Conservation (phyloP, 2,329 filamentous ascomycete genomes). For the Exophiala sp. region DNA sequence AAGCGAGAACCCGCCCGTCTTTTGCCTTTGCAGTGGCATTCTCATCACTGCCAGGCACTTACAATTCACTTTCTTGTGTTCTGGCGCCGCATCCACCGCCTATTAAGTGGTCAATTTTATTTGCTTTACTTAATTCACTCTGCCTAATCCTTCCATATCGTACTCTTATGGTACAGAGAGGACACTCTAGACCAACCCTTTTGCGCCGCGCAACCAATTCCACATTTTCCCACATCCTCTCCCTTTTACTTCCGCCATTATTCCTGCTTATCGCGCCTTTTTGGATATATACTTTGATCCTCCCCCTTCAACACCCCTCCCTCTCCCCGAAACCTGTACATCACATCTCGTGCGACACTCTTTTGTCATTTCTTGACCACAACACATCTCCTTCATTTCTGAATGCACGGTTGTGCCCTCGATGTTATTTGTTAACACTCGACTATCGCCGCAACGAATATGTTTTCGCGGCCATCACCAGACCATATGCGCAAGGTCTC, state of each 20-base stretch:
- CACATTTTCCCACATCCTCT: neutral
- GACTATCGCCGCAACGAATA: neutral
- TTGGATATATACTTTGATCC: neutral
- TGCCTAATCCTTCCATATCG: neutral
- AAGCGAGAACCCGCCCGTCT: slow-evolving; percentile 17
- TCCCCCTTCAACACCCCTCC: neutral
- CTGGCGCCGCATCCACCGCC: too few species aligned
- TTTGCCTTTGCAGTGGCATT: neutral
- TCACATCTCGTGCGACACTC: too few species aligned
- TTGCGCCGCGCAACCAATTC: neutral
- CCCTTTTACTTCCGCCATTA: neutral
- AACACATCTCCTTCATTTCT: neutral
- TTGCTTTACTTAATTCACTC: slow-evolving; percentile 4
- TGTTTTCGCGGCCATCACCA: slow-evolving; percentile 15
- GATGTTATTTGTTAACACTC: neutral
- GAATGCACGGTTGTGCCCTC: neutral
- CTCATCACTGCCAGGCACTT: neutral
- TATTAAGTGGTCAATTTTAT: too few species aligned
- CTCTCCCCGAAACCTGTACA: too few species aligned
- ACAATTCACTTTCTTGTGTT: too few species aligned
- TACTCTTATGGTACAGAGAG: neutral
- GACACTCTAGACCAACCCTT: neutral
- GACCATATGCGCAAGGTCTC: slow-evolving; percentile 14
- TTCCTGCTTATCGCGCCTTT: neutral
- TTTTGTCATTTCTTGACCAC: neutral